phyloP scores from a whole-genome alignment of 805 yeast genomes.

The Lachancea quebecensis region DNA sequence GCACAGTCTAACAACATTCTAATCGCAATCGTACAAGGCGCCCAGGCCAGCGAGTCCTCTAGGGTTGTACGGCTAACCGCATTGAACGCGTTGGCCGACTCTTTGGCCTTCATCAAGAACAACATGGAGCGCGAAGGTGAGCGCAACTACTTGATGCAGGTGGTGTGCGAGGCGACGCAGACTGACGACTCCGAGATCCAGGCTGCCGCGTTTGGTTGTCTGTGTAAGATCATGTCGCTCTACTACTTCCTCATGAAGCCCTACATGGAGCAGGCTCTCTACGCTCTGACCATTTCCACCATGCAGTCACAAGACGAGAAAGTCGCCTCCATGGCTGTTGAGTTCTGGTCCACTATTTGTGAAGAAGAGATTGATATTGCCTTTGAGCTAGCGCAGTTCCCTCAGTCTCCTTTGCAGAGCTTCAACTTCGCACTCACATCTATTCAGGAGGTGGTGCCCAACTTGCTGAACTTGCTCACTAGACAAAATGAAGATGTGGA shows the following conservation, averaged over 20 bases:
- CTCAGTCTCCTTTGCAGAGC: conserved; percentile 44
- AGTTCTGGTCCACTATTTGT: conserved; percentile 99
- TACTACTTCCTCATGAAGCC: conserved; percentile 87
- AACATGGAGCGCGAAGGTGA: conserved; percentile 93
- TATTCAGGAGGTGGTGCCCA: conserved; percentile 78
- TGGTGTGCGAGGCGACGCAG: conserved; percentile 98
- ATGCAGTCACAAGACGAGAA: conserved; percentile 70
- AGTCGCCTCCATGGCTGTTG: conserved; percentile 97
- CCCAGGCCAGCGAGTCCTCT: conserved; percentile 73
- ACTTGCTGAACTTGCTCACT: conserved; percentile 68
- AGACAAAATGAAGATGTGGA: conserved; percentile 90
- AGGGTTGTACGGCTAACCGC: conserved; percentile 80
- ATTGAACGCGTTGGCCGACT: conserved; percentile 81
- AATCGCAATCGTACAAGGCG: conserved; percentile 96
- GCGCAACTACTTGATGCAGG: conserved; percentile 96
- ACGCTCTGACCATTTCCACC: conserved; percentile 81
- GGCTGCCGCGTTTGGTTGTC: conserved; percentile 92
- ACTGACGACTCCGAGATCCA: conserved; percentile 74
- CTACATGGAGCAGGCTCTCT: conserved; percentile 95
- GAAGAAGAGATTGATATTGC: conserved; percentile 89
- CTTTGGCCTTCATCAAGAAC: conserved; percentile 78
- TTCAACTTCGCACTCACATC: conserved; percentile 85
- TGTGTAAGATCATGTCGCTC: conserved; percentile 83
- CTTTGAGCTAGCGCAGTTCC: conserved; percentile 55
- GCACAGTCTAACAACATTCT: conserved; percentile 86